phyloP scores from a whole-genome alignment of 129 eudicot species.

The Lactuca sativa region DNA sequence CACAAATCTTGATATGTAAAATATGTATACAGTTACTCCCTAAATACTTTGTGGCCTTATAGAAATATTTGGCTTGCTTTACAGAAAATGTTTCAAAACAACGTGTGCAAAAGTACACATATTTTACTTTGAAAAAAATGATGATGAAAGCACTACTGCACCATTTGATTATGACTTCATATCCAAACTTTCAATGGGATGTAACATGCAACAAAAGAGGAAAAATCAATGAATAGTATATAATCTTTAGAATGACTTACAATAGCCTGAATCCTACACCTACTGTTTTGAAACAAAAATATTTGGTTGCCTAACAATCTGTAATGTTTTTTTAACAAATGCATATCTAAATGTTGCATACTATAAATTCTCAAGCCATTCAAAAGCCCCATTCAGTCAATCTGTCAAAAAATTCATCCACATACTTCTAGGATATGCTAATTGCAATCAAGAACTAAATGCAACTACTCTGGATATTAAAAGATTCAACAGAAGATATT shows the following conservation, averaged over 20 bases:
- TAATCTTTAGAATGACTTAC: slow-evolving; percentile 1
- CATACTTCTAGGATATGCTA: not conserved
- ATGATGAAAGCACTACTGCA: no score
- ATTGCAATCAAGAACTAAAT: slow-evolving; percentile 10
- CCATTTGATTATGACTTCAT: no score
- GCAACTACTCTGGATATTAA: slow-evolving; percentile 6
- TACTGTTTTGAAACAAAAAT: not conserved
- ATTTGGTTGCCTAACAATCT: no score
- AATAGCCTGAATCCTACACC: slow-evolving; percentile 4
- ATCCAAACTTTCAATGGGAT: not conserved
- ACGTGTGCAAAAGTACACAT: no score
- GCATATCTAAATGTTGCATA: not conserved
- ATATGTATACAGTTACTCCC: not conserved
- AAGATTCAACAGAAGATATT: not conserved
- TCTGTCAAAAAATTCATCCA: not conserved
- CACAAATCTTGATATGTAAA: no score
- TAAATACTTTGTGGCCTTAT: not conserved
- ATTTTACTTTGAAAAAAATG: no score
- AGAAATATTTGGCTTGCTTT: slow-evolving; percentile 2
- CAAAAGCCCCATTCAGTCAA: not conserved
- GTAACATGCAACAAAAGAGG: not conserved
- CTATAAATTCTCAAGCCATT: not conserved
- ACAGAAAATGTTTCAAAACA: not conserved
- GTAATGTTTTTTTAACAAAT: not conserved
- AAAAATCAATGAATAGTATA: not conserved